Conservation (phyloP, 2,329 filamentous ascomycete genomes). For the Xylariaceae sp. region DNA sequence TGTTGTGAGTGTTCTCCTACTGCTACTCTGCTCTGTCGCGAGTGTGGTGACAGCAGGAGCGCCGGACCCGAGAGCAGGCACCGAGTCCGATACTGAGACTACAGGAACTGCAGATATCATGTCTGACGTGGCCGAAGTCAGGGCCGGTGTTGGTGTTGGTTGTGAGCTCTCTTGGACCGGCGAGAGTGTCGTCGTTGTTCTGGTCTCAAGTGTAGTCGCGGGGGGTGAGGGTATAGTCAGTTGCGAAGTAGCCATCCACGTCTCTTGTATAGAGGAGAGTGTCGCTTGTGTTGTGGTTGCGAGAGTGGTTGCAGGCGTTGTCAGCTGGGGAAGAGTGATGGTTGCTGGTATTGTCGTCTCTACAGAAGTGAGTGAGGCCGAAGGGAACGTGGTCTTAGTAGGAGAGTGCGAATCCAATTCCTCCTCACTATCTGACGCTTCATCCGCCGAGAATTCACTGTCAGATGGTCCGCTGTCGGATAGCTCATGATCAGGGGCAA, state of each 20-base stretch:
- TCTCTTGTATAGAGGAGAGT: not conserved
- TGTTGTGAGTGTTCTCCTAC: not conserved
- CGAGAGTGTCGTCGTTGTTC: constrained; percentile 1
- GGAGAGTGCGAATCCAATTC: not conserved
- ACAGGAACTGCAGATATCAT: not conserved
- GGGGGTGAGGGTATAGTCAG: too few relatives aligned
- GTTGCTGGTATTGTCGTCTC: not conserved
- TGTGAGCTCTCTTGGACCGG: too few relatives aligned
- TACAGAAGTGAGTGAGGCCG: not conserved
- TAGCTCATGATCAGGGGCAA: not conserved
- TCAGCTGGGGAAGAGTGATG: too few relatives aligned
- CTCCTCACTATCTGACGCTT: not conserved
- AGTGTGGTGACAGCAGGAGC: not conserved
- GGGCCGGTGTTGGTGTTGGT: not conserved
- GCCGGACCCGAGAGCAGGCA: too few relatives aligned
- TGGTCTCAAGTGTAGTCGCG: too few relatives aligned
- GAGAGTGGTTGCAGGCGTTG: not conserved
- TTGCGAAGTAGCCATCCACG: too few relatives aligned
- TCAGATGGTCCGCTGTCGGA: constrained; percentile 3
- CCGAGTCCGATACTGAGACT: too few relatives aligned
- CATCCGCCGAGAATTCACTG: constrained; percentile 3
- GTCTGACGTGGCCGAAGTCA: not conserved
- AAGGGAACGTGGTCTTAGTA: not conserved
- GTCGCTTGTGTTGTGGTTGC: not conserved
- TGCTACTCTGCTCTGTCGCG: not conserved